These are phyloP conservation scores for Rachicladosporium sp. DNA, from an alignment of 2,329 filamentous ascomycete species.

Conservation along the genomic window DNA sequence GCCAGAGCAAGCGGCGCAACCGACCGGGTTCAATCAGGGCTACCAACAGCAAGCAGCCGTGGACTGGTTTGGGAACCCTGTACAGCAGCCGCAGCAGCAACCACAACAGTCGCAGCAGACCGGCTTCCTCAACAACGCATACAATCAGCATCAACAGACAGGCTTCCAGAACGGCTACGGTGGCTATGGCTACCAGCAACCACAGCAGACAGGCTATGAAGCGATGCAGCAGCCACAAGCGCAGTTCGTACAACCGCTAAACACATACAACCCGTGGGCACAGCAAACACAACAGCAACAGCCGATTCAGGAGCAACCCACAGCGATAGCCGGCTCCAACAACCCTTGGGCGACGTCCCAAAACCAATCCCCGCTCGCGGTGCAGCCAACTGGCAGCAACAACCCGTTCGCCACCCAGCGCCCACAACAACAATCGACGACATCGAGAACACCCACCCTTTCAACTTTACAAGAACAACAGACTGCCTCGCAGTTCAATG, in stretches of 20 bases:
- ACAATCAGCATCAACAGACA: constrained; percentile 47
- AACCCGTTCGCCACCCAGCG: constrained; percentile 81
- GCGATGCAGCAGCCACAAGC: constrained; percentile 41
- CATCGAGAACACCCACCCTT: constrained; percentile 51
- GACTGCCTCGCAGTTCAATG: constrained; percentile 52
- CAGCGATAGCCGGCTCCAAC: constrained; percentile 69
- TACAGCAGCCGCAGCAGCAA: constrained; percentile 47
- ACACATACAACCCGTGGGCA: constrained; percentile 42
- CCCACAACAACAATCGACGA: constrained; percentile 43
- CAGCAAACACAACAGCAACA: constrained; percentile 36
- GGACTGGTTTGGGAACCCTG: constrained; percentile 93
- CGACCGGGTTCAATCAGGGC: constrained; percentile 87
- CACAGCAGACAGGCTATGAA: constrained; percentile 58
- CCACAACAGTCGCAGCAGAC: constrained; percentile 41
- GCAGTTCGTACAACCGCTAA: constrained; percentile 44
- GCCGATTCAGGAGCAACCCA: constrained; percentile 45
- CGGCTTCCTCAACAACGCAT: constrained; percentile 55
- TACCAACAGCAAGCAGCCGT: constrained; percentile 95
- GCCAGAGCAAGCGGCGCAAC: constrained; percentile 50
- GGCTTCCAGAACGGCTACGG: constrained; percentile 58
- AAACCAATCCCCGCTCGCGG: constrained; percentile 54
- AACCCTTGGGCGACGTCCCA: constrained; percentile 73
- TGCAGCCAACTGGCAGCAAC: constrained; percentile 87
- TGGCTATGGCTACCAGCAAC: constrained; percentile 45
- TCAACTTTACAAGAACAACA: constrained; percentile 73